phyloP scores from a whole-genome alignment of 768 basidiomycete genomes.

The Rhizopogon vesiculosus region DNA sequence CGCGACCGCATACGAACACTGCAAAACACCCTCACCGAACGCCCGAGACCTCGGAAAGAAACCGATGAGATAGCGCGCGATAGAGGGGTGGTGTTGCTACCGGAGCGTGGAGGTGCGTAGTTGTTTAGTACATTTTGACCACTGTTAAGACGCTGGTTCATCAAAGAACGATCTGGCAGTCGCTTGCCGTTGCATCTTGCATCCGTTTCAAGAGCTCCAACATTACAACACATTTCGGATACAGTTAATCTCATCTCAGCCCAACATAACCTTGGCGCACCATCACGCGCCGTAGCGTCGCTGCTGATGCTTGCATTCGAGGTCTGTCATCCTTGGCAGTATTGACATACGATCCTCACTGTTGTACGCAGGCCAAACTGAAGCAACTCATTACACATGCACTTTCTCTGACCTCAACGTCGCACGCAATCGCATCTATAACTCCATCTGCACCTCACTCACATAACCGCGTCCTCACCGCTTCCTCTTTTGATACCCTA shows the following conservation, averaged over 20 bases:
- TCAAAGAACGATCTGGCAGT: conserved; percentile 63
- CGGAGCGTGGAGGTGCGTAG: conserved; percentile 57
- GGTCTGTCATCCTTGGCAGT: conserved; percentile 31
- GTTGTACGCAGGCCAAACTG: conserved; percentile 56
- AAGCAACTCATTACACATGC: conserved; percentile 83
- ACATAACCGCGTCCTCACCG: conserved; percentile 46
- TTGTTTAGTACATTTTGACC: conserved; percentile 12
- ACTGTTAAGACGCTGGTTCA: background rate
- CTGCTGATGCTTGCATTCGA: conserved; percentile 78
- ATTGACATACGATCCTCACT: background rate
- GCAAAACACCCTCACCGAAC: conserved; percentile 39
- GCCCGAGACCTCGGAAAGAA: conserved; percentile 40
- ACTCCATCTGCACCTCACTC: conserved; percentile 45
- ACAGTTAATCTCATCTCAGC: conserved; percentile 78
- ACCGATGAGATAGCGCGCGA: conserved; percentile 69
- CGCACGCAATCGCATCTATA: conserved; percentile 75
- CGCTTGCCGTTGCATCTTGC: conserved; percentile 71
- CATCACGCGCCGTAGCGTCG: conserved; percentile 58
- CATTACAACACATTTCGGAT: conserved; percentile 72
- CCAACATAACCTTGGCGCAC: conserved; percentile 63
- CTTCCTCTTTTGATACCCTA: conserved; percentile 70
- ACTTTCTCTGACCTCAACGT: conserved; percentile 69
- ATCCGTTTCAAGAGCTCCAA: conserved; percentile 66
- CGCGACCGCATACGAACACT: conserved; percentile 62
- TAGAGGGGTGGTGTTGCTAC: conserved; percentile 58